Conservation (phyloP, 2,329 filamentous ascomycete species). For the Metarhizium sp. region DNA sequence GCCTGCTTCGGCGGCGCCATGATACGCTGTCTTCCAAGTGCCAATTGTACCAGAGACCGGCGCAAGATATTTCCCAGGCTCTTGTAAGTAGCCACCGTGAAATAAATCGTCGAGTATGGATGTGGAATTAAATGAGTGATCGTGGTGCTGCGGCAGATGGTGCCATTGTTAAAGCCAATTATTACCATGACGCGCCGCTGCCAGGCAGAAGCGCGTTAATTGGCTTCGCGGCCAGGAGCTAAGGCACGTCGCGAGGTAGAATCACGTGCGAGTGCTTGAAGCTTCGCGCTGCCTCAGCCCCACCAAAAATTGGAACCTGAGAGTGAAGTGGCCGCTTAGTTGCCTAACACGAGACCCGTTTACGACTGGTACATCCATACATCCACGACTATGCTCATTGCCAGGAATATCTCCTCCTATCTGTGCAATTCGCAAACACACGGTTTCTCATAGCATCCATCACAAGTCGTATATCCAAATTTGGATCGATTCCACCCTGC, state of each 20-base stretch:
- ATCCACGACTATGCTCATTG: no score
- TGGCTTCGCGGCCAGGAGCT: conserved; percentile 15
- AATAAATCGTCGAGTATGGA: not conserved
- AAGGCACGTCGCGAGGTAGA: conserved; percentile 13
- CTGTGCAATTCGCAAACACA: no score
- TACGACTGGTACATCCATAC: no score
- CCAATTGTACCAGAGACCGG: conserved; percentile 3
- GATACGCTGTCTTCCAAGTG: conserved; percentile 10
- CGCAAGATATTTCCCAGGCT: conserved; percentile 4
- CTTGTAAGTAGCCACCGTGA: conserved; percentile 8
- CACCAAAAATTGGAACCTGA: no score
- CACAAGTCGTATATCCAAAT: no score
- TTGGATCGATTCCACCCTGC: no score
- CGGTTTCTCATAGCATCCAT: no score
- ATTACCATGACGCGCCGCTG: conserved; percentile 23
- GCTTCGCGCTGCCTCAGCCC: no score
- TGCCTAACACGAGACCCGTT: no score
- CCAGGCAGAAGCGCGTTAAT: conserved; percentile 32
- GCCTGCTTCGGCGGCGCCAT: conserved; percentile 60
- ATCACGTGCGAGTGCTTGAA: conserved; percentile 14
- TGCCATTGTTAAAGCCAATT: conserved; percentile 6
- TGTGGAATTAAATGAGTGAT: not conserved
- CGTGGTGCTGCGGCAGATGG: not conserved
- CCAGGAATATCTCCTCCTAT: not conserved
- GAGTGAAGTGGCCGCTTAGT: no score